Conservation (phyloP, 2,329 filamentous ascomycete genomes). For the Colletotrichum tabaci region DNA sequence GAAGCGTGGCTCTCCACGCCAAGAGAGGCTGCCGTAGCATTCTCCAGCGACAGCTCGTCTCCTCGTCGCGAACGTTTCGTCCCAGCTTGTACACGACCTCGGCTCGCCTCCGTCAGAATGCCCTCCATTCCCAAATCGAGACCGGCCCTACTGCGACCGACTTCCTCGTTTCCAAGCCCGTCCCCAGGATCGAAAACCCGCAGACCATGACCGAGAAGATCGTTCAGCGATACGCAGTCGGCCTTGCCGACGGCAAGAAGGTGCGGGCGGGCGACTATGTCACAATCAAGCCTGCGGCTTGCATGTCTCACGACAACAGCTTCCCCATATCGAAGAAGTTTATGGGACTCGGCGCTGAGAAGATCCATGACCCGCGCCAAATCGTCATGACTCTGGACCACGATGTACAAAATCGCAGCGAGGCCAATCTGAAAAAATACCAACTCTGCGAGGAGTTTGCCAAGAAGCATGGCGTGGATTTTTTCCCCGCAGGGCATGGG, state of each 20-base stretch:
- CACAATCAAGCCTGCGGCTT: constrained; percentile 73
- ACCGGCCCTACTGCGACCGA: constrained; percentile 65
- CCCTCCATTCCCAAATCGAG: constrained; percentile 76
- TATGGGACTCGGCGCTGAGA: constrained; percentile 83
- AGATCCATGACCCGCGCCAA: constrained; percentile 79
- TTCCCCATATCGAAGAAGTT: constrained; percentile 83
- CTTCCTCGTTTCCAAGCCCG: constrained; percentile 65
- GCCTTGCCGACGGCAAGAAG: constrained; percentile 80
- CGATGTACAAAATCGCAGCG: constrained; percentile 87
- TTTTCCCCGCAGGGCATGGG: constrained; percentile 82
- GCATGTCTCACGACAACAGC: constrained; percentile 91
- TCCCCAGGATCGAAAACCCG: constrained; percentile 57
- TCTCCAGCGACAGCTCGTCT: constrained; percentile 54
- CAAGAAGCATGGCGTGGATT: constrained; percentile 80
- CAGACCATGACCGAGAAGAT: constrained; percentile 96
- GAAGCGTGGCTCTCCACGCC: constrained; percentile 49
- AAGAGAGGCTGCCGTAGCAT: constrained; percentile 61
- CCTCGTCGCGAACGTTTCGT: constrained; percentile 22
- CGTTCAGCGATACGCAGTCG: constrained; percentile 85
- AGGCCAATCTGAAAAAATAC: constrained; percentile 88
- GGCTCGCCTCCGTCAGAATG: constrained; percentile 58
- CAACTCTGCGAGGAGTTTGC: constrained; percentile 86
- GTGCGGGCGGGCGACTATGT: constrained; percentile 90
- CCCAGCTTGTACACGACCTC: constrained; percentile 32
- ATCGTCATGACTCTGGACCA: constrained; percentile 90